These are phyloP conservation scores for Cordyceps javanica DNA, from an alignment of 2,329 filamentous ascomycete species.

Conservation along the genomic window DNA sequence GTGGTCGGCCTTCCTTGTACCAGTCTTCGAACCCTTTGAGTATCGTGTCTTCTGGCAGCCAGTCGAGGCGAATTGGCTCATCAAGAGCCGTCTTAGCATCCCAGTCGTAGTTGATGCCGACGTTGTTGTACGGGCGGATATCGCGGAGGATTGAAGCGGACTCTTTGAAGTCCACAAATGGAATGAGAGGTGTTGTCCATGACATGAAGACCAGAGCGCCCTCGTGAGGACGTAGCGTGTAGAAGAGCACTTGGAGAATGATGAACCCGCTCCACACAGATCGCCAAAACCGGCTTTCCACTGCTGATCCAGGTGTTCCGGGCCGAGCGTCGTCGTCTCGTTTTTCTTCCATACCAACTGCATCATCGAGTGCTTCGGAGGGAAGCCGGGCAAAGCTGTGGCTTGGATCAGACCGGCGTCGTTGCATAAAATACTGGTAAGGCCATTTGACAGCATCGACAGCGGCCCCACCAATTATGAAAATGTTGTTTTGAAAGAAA, in stretches of 20 bases:
- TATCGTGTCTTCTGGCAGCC: slow-evolving; percentile 21
- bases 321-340: neutral
- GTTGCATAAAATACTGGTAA: neutral
- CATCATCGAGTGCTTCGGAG: neutral
- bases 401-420: neutral
- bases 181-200: slow-evolving; percentile 28
- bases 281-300: slow-evolving; percentile 12
- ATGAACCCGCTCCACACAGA: slow-evolving; percentile 12
- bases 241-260: slow-evolving; percentile 21
- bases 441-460: slow-evolving; percentile 9
- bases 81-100: slow-evolving; percentile 23
- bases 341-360: neutral
- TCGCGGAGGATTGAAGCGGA: slow-evolving; percentile 25
- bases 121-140: slow-evolving; percentile 20
- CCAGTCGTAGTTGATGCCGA: slow-evolving; percentile 24
- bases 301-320: neutral
- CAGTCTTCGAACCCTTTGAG: slow-evolving; percentile 23
- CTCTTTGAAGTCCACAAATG: slow-evolving; percentile 29
- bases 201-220: slow-evolving; percentile 29
- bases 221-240: slow-evolving; percentile 24
- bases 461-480: slow-evolving; percentile 14
- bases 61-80: slow-evolving; percentile 17
- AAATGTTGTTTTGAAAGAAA: slow-evolving; percentile 19
- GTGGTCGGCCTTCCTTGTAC: slow-evolving; percentile 18
- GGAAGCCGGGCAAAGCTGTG: neutral